Conservation (phyloP, 768 basidiomycete species). For the Coprinopsis sp. region DNA sequence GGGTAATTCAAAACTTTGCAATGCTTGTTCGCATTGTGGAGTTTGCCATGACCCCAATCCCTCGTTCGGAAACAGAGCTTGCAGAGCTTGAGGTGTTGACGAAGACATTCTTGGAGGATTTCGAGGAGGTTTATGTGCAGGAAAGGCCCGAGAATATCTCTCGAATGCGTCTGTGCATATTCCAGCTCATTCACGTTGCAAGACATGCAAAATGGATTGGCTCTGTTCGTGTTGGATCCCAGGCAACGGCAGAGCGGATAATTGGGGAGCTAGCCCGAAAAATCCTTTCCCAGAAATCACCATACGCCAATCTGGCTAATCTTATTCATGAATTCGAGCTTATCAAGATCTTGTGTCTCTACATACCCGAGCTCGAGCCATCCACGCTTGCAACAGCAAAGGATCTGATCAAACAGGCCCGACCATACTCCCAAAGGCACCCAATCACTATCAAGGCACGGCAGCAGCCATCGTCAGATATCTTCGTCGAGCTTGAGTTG, state of each 20-base stretch:
- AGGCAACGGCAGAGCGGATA: neutral
- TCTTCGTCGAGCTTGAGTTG: neutral
- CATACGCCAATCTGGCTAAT: neutral
- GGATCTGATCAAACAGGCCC: neutral
- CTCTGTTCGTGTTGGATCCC: neutral
- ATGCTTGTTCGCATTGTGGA: conserved; percentile 21
- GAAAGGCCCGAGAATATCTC: neutral
- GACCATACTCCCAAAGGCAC: neutral
- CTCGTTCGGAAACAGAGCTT: neutral
- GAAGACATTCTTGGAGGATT: neutral
- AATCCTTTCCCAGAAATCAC: neutral
- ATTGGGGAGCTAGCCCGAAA: neutral
- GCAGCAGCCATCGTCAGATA: neutral
- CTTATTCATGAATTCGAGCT: neutral
- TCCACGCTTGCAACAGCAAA: neutral
- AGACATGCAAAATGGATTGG: neutral
- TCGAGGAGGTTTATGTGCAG: neutral
- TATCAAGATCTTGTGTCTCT: neutral
- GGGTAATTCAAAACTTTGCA: conserved; percentile 23
- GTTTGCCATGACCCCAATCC: conserved; percentile 20
- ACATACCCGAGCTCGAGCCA: neutral
- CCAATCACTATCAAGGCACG: neutral
- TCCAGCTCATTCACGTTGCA: neutral
- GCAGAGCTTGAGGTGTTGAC: neutral
- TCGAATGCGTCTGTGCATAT: neutral